Percentiles rank a stretch among this genome's conserved stretches.
These are phyloP conservation scores for Xylariomycetidae sp. DNA, from an alignment of 2,329 filamentous ascomycete species.

Conservation along the genomic window DNA sequence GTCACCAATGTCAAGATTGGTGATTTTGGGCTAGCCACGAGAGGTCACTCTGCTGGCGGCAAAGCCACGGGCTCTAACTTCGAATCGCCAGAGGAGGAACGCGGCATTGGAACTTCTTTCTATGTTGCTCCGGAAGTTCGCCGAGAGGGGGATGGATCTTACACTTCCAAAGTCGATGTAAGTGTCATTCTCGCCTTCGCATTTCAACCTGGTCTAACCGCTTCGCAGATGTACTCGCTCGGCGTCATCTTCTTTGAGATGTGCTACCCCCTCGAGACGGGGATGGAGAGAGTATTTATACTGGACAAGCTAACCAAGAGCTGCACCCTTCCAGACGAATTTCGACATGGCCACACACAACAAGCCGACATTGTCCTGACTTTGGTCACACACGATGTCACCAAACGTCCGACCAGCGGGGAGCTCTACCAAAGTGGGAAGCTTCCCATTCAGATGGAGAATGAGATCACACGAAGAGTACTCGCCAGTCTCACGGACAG, in stretches of 20 bases:
- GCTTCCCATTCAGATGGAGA: slow-evolving; percentile 85
- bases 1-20: slow-evolving; percentile 90
- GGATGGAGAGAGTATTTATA: slow-evolving; percentile 58
- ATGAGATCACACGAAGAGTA: slow-evolving; percentile 80
- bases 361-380: slow-evolving; percentile 75
- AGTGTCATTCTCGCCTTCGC: slow-evolving; percentile 26
- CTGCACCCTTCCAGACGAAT: slow-evolving; percentile 66
- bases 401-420: slow-evolving; percentile 71
- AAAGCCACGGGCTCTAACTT: slow-evolving; percentile 36
- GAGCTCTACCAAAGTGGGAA: slow-evolving; percentile 82
- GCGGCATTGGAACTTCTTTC: slow-evolving; percentile 70
- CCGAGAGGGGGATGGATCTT: slow-evolving; percentile 66
- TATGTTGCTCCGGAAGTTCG: slow-evolving; percentile 92
- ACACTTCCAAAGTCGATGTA: slow-evolving; percentile 88
- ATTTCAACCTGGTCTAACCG: slow-evolving; percentile 4
- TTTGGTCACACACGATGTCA: slow-evolving; percentile 75
- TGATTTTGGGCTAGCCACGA: slow-evolving; percentile 92
- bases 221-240: slow-evolving; percentile 77
- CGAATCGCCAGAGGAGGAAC: slow-evolving; percentile 60
- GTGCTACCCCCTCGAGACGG: slow-evolving; percentile 63
- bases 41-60: slow-evolving; percentile 67
- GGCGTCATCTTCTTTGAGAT: slow-evolving; percentile 99
- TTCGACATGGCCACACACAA: slow-evolving; percentile 62
- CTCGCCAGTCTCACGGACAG: slow-evolving; percentile 76
- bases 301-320: slow-evolving; percentile 62